Evolutionary conservation across 139 green algal species (phyloP).

Genomic region (Trebouxia sp.): DNA sequence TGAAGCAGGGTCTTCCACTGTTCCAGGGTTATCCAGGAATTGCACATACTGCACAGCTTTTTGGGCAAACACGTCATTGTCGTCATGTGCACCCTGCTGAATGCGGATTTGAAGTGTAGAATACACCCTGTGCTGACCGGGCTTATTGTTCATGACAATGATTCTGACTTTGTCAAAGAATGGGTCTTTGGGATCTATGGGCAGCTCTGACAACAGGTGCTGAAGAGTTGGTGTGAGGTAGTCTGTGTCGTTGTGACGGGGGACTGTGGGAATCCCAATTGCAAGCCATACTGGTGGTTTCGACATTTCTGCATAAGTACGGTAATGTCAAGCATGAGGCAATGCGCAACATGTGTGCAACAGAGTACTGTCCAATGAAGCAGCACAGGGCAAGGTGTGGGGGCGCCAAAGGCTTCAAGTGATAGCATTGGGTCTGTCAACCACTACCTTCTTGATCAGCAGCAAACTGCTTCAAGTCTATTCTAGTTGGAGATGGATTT

Average conservation of each 20-base stretch:
- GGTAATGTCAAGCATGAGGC: background rate
- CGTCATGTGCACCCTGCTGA: background rate
- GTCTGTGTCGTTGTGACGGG: constrained; percentile 18
- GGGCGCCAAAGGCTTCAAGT: no score
- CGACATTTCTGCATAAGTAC: background rate
- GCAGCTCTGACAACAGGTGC: constrained; percentile 44
- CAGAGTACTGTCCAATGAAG: no score
- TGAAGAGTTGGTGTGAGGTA: constrained; percentile 41
- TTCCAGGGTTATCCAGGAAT: constrained; percentile 38
- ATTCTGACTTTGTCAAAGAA: constrained; percentile 34
- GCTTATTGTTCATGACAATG: constrained; percentile 47
- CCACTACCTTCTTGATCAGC: no score
- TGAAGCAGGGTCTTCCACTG: constrained; percentile 36
- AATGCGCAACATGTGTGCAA: background rate
- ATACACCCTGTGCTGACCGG: constrained; percentile 30
- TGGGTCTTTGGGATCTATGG: constrained; percentile 33
- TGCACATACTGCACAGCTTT: constrained; percentile 35
- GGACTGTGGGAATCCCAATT: constrained; percentile 45
- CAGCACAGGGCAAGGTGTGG: no score
- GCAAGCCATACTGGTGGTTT: constrained; percentile 31
- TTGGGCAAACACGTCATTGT: background rate
- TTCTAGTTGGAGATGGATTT: no score
- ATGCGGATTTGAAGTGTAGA: background rate
- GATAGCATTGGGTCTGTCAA: no score
- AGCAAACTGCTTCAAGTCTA: no score